These are phyloP conservation scores for Penicillium cinerascens DNA, from an alignment of 495 filamentous ascomycete species.

Conservation along the genomic window DNA sequence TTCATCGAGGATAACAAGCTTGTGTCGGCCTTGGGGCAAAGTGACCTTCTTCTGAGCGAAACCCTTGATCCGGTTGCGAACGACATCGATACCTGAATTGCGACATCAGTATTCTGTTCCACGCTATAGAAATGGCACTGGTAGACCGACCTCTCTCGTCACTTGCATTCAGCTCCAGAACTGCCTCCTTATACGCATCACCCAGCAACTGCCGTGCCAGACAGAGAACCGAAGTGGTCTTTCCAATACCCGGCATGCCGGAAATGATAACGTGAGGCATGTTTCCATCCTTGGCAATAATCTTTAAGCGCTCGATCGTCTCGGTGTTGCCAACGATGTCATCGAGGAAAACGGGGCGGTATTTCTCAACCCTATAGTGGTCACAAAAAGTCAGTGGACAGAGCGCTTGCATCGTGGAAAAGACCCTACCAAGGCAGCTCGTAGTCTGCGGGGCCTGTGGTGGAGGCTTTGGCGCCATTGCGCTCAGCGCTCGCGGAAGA, in stretches of 20 bases:
- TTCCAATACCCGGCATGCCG: conserved; percentile 98
- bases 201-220: conserved; percentile 90
- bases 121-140: neutral
- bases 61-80: conserved; percentile 96
- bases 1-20: conserved; percentile 96
- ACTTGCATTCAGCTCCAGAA: conserved; percentile 91
- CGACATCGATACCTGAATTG: conserved; percentile 81
- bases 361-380: conserved; percentile 87
- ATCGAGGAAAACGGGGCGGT: conserved; percentile 88
- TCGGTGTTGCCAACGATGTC: conserved; percentile 97
- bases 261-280: conserved; percentile 99
- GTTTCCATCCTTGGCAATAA: conserved; percentile 98
- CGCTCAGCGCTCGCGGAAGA: conserved; percentile 73
- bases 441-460: conserved; percentile 63
- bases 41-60: conserved; percentile 99
- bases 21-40: conserved; percentile 83
- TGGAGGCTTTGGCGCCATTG: conserved; percentile 61
- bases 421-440: conserved; percentile 82
- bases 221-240: conserved; percentile 94
- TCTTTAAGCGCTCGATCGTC: conserved; percentile 95
- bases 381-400: conserved; percentile 8
- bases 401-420: conserved; percentile 6
- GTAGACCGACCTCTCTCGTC: conserved; percentile 78
- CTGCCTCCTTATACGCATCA: conserved; percentile 94
- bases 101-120: conserved; percentile 7